These are phyloP conservation scores for Jasminum sambac DNA, from an alignment of 257 asterid genomes.

Conservation along the genomic window DNA sequence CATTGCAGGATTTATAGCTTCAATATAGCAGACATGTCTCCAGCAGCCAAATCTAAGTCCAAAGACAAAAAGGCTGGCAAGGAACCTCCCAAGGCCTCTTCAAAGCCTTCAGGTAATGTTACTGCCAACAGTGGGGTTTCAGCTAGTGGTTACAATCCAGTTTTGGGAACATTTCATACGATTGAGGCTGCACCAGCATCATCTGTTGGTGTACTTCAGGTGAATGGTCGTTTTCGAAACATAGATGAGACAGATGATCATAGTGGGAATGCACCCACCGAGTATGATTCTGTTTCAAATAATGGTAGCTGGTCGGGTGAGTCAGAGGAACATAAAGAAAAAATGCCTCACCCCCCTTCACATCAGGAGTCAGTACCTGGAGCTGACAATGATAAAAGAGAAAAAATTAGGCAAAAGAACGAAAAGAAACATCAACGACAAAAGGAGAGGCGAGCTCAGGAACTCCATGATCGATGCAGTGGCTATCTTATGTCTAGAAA, in stretches of 20 bases:
- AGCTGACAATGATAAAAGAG: conserved; percentile 63
- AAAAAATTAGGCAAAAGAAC: conserved; percentile 64
- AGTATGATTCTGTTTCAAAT: conserved; percentile 78
- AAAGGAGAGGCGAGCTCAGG: conserved; percentile 77
- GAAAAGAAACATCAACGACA: conserved; percentile 75
- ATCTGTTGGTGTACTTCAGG: conserved; percentile 49
- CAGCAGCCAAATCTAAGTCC: conserved; percentile 67
- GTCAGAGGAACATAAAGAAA: conserved; percentile 78
- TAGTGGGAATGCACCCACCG: conserved; percentile 52
- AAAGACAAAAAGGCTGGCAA: conserved; percentile 76
- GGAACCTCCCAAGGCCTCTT: conserved; percentile 63
- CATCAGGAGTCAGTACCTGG: conserved; percentile 66
- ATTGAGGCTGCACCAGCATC: conserved; percentile 62
- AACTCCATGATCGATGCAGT: conserved; percentile 64
- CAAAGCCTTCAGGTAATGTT: conserved; percentile 61
- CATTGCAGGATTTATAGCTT: conserved; percentile 39
- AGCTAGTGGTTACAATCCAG: conserved; percentile 85
- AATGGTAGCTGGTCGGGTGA: conserved; percentile 97
- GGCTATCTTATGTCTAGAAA: conserved; percentile 74
- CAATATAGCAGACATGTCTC: conserved; percentile 60
- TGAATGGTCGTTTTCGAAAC: conserved; percentile 75
- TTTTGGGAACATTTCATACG: conserved; percentile 68
- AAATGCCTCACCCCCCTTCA: conserved; percentile 33
- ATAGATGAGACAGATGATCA: conserved; percentile 84
- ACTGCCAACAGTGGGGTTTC: conserved; percentile 53